These are phyloP conservation scores for Coemansia sp. DNA, from an alignment of 192 early-diverging fungal genomes.

Conservation along the genomic window DNA sequence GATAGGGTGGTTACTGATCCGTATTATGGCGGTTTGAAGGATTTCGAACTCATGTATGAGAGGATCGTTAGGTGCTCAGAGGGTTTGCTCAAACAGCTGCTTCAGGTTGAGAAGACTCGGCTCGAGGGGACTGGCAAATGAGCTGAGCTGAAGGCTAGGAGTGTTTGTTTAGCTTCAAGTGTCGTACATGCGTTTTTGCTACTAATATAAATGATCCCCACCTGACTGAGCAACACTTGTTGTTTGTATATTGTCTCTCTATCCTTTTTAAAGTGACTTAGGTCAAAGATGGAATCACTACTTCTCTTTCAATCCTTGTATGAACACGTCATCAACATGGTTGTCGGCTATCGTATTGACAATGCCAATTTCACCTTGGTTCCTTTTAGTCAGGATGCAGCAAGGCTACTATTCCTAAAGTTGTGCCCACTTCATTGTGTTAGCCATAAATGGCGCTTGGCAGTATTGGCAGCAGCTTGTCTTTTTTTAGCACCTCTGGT, in stretches of 20 bases:
- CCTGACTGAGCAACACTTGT: neutral
- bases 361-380: neutral
- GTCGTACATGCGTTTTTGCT: neutral
- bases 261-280: too few species aligned
- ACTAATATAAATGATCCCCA: neutral
- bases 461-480: neutral
- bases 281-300: neutral
- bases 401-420: neutral
- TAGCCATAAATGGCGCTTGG: neutral
- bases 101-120: neutral
- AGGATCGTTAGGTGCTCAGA: constrained; percentile 51
- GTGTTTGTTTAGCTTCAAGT: neutral
- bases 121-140: neutral
- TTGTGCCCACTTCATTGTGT: neutral
- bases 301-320: neutral
- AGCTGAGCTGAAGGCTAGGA: too few species aligned
- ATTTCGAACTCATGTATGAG: constrained; percentile 49
- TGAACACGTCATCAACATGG: neutral
- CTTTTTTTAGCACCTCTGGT: neutral
- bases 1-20: constrained; percentile 51
- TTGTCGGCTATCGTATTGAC: neutral
- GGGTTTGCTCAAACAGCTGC: constrained; percentile 42
- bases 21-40: constrained; percentile 56
- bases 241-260: neutral
- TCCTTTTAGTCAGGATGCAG: neutral